phyloP scores from a whole-genome alignment of 208 protist genomes.

The Trypanosoma platydactyli region DNA sequence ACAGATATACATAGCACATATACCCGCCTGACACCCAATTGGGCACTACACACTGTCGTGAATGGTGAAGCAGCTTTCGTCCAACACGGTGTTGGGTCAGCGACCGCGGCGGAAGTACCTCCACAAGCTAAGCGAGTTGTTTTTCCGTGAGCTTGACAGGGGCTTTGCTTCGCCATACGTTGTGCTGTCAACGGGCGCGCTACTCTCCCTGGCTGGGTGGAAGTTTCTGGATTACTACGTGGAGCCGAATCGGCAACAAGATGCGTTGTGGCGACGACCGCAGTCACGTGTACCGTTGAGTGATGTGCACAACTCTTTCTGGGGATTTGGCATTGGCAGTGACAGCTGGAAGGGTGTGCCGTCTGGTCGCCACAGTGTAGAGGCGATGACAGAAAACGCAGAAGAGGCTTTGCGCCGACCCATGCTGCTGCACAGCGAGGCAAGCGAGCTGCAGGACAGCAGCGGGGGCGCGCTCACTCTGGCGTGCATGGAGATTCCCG shows the following conservation, averaged over 20 bases:
- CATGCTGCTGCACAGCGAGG: constrained; percentile 67
- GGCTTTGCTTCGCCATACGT: constrained; percentile 73
- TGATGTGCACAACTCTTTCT: constrained; percentile 74
- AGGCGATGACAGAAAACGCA: constrained; percentile 35
- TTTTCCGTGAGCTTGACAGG: constrained; percentile 86
- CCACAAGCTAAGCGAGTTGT: constrained; percentile 68
- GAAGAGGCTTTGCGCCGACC: constrained; percentile 77
- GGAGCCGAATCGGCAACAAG: constrained; percentile 46
- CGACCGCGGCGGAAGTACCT: constrained; percentile 36
- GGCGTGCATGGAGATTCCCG: constrained; percentile 79
- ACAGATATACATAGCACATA: constrained; percentile 2
- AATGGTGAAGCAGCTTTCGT: constrained; percentile 19
- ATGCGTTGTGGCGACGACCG: constrained; percentile 36
- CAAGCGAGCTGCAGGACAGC: constrained; percentile 53
- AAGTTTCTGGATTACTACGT: constrained; percentile 61
- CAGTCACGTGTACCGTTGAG: constrained; percentile 65
- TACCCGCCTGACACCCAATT: background rate
- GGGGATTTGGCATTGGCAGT: constrained; percentile 49
- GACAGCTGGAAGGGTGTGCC: constrained; percentile 6
- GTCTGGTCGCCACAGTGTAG: constrained; percentile 22
- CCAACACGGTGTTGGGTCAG: constrained; percentile 40
- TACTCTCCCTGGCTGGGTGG: constrained; percentile 62
- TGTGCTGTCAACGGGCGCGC: constrained; percentile 43
- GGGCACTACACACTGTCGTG: background rate
- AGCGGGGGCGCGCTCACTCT: constrained; percentile 47